phyloP scores from a whole-genome alignment of 768 basidiomycete species.

The Lentinula edodes region DNA sequence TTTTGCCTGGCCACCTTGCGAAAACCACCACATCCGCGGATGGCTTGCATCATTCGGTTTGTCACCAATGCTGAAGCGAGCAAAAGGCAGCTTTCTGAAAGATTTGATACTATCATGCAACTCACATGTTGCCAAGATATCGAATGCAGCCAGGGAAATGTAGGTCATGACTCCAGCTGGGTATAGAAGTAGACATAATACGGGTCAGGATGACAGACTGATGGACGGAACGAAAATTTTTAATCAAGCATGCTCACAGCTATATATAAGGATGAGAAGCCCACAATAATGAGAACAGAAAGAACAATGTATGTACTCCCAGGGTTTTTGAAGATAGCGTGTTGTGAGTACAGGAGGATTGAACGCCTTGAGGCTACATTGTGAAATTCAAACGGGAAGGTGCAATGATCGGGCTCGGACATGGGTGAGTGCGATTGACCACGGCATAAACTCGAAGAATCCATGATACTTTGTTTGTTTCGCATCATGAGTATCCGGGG shows the following conservation, averaged over 20 bases:
- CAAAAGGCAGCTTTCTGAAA: neutral
- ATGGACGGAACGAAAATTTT: neutral
- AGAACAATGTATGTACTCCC: neutral
- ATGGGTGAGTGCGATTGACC: neutral
- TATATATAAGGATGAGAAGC: neutral
- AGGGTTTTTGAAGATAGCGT: neutral
- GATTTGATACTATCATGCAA: neutral
- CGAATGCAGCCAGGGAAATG: neutral
- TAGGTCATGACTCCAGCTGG: neutral
- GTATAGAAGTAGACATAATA: too few species aligned
- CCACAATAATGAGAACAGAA: neutral
- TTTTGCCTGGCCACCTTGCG: neutral
- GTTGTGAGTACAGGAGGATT: neutral
- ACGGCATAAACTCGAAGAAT: neutral
- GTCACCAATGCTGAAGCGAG: neutral
- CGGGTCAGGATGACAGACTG: neutral
- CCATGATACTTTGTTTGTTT: neutral
- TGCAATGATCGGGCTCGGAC: neutral
- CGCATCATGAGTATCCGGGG: too few species aligned
- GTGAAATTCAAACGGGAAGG: too few species aligned
- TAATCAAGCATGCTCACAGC: neutral
- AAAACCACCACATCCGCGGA: neutral
- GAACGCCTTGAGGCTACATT: neutral
- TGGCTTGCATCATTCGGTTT: neutral
- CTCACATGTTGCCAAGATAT: neutral